Evolutionary conservation across 177 flowering plant species (phyloP), one percentile per base, ranked within the genome.

Genomic region (Vitis hybrid): DNA sequence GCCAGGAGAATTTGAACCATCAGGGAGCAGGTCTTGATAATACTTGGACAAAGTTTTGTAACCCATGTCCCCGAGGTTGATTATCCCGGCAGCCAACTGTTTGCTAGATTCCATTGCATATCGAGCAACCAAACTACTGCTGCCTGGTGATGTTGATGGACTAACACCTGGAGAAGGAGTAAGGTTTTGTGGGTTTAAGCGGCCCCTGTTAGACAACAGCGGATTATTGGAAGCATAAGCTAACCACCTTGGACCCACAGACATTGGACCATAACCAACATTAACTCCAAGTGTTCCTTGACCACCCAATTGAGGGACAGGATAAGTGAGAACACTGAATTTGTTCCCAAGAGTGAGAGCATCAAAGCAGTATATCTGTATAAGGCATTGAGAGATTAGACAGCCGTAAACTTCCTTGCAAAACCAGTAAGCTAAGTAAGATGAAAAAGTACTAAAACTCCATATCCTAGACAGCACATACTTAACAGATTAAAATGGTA

Each of bases 71-170:
- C 98, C 97, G 39, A 94, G 77, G 72, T 82, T 94, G 55, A 91
- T 79, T 51, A 94, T 68, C 9, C 98, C 98, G 67, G 88, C 78
- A 72, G 97, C 98, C 71, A 94, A 76, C 8, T 93, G 95, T 67
- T 90, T 93, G 73, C 98, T 83, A 15, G 98, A 93, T 70, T 94
- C 98, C 86, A 89, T 75, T 15, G 98, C 98, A 87, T 89, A 93
- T 10, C 91, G 91, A 66, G 98, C 98, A 73, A 93, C 80, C 80
- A 88, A 68, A 68, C 76, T 84, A 63, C 97, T 88, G 65, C 72
- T 82, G 54, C 91, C 74, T 22, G 98, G 97, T 20, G 97, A 92
- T 59, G 92, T 89, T 63, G 97, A 88, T 66, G 95, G 96, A 74
- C 90, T 88, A 64, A 82, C 90, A 71, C 97, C 91, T 53, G 92